phyloP scores from a whole-genome alignment of 208 protist species.

The Crithidia expoeki region DNA sequence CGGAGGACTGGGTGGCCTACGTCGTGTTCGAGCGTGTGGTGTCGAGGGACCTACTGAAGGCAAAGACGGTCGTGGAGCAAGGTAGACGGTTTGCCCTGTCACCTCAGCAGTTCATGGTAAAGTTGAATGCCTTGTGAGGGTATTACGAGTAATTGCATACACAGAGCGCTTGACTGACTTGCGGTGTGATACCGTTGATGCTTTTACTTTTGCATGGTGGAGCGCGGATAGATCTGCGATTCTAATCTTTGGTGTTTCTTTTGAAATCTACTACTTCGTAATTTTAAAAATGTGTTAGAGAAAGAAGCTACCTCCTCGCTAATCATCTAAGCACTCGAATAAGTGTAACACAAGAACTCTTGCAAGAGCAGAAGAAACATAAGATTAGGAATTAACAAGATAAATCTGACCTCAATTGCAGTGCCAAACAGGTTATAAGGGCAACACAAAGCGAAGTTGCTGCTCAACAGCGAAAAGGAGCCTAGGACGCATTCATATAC shows the following conservation, averaged over 20 bases:
- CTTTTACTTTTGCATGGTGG: background rate
- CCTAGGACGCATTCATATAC: no score
- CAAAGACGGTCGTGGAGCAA: constrained; percentile 56
- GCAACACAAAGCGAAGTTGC: no score
- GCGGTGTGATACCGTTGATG: no score
- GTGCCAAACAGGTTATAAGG: no score
- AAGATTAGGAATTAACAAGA: constrained; percentile 11
- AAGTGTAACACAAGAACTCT: constrained; percentile 19
- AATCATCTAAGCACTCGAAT: constrained; percentile 23
- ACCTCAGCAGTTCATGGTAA: constrained; percentile 66
- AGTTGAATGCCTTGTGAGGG: constrained; percentile 40
- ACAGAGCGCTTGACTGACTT: no score
- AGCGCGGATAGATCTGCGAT: no score
- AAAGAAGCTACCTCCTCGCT: background rate
- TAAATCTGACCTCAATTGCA: no score
- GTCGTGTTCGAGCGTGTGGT: constrained; percentile 73
- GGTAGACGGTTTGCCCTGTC: constrained; percentile 53
- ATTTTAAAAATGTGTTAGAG: no score
- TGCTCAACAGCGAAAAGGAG: no score
- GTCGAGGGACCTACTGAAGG: constrained; percentile 61
- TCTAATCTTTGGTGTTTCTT: no score
- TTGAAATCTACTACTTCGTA: no score
- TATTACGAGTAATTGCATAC: constrained; percentile 1
- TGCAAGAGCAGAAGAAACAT: constrained; percentile 1
- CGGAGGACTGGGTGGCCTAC: constrained; percentile 67